Base-by-base conservation (phyloP, 169 alveolate species). In the Cryptosporidium baileyi region DNA sequence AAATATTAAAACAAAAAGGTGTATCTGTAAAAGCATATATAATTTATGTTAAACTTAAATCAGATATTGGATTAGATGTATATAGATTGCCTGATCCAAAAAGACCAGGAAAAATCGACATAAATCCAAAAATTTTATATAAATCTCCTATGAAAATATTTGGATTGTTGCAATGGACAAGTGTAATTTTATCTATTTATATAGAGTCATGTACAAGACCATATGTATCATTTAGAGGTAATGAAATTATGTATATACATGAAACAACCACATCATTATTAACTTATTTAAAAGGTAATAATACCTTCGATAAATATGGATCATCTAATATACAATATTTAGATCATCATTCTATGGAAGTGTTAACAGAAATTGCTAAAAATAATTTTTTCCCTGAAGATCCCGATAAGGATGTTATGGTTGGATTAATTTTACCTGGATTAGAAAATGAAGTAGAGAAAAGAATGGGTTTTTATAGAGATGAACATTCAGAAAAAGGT, bases 61-160 rank as follows among this genome's bases (percentile, higher is more conserved):
- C 85, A 9, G 85, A 74, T 38, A 74, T 74, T 38, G 85, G 85
- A 13, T 43, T 74, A 24, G 74, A 74, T 41, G 54, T 74, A 19
- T 57, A 74, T 45, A 57, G 74, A 22, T 24, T 74, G n/a, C 85
- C 85, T 7, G 74, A 74, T 0, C 80, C 80, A 57, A 57, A 17
- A 13, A 65, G 44, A 24, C 63, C 44, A 3, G 28, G 30, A 15
- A 0, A 1, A 3, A 1, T 43, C 13, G 11, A 28, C 3, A 65
- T 51, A 11, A 24, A 51, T 28, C 85, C 85, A 36, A 54, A 51
- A 24, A 32, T 26, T 11, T 45, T 45, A 17, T 65, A 65, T n/a
- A 41, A 44, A 4, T 61, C 63, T 15, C 28, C 28, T 15, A 65
- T 44, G 62, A 65, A 49, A 43, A 74, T 74, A 13, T 19, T 74